Conservation (phyloP, 2,329 filamentous ascomycete genomes). For the Epichloe sp. region DNA sequence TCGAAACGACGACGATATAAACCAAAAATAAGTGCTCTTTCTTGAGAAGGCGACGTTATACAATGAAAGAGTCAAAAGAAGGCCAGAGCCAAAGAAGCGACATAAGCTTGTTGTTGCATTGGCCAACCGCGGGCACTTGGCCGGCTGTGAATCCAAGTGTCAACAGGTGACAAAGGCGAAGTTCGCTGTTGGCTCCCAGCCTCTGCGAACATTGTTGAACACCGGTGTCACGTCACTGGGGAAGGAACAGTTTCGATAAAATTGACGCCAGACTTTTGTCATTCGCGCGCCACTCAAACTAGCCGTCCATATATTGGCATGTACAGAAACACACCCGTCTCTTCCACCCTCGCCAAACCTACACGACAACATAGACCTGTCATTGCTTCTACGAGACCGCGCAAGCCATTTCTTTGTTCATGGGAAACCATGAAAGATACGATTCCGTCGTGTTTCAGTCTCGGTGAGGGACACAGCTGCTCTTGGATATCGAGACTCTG, state of each 20-base stretch:
- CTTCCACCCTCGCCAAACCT: not conserved
- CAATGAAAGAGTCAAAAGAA: not conserved
- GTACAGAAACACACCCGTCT: not conserved
- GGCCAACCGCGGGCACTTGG: not conserved
- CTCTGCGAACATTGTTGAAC: not conserved
- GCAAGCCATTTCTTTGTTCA: not conserved
- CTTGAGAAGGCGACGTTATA: not conserved
- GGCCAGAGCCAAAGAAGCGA: not conserved
- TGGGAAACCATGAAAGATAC: not conserved
- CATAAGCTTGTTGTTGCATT: not conserved
- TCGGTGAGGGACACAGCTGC: slow-evolving; percentile 41
- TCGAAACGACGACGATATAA: not conserved
- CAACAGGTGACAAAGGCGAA: slow-evolving; percentile 1
- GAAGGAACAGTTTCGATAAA: not conserved
- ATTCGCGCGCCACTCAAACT: not conserved
- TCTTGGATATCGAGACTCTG: slow-evolving; percentile 82
- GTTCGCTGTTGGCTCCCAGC: not conserved
- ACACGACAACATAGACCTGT: not conserved
- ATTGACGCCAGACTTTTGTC: not conserved
- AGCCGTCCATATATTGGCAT: not conserved
- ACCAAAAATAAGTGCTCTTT: not conserved
- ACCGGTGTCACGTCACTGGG: no score
- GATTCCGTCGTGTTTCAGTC: not conserved
- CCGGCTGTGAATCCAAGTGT: not conserved
- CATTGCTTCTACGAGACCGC: not conserved